Percentiles rank a stretch among this genome's conserved stretches.
These are phyloP conservation scores for Leccinum boreale DNA, from an alignment of 768 basidiomycete species.

Conservation along the genomic window DNA sequence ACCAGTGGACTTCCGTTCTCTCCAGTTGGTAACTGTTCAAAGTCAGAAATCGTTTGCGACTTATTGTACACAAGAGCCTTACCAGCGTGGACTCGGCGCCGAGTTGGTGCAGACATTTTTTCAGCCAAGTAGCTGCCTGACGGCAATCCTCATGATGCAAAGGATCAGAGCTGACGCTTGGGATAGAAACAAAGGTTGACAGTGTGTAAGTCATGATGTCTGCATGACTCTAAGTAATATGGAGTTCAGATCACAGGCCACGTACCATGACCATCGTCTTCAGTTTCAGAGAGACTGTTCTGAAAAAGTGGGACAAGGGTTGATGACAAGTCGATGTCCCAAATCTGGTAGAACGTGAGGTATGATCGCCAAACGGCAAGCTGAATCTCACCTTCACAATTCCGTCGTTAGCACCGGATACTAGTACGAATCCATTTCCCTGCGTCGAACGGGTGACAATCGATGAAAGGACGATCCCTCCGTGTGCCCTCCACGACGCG, in stretches of 20 bases:
- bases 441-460: slow-evolving; percentile 44
- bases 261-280: slow-evolving; percentile 23
- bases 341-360: slow-evolving; percentile 38
- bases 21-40: slow-evolving; percentile 64
- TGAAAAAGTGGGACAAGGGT: background rate
- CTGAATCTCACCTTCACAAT: slow-evolving; percentile 65
- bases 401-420: slow-evolving; percentile 86
- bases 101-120: slow-evolving; percentile 82
- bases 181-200: slow-evolving; percentile 82
- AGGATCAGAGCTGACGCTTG: slow-evolving; percentile 73
- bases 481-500: slow-evolving; percentile 78
- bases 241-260: background rate
- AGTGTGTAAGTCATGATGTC: slow-evolving; percentile 79
- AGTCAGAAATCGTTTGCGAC: background rate
- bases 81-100: slow-evolving; percentile 82
- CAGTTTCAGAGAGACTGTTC: slow-evolving; percentile 3
- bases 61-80: slow-evolving; percentile 17
- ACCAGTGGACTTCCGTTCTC: slow-evolving; percentile 85
- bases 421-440: slow-evolving; percentile 33
- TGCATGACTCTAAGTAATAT: slow-evolving; percentile 19
- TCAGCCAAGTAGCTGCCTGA: slow-evolving; percentile 91
- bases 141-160: slow-evolving; percentile 81
- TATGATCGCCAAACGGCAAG: background rate
- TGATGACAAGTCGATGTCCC: slow-evolving; percentile 44
- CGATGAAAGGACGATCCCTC: slow-evolving; percentile 80